Evolutionary conservation across 768 basidiomycete genomes (phyloP), one percentile per base, ranked within the genome.

Genomic region (Saitozyma sp.): DNA sequence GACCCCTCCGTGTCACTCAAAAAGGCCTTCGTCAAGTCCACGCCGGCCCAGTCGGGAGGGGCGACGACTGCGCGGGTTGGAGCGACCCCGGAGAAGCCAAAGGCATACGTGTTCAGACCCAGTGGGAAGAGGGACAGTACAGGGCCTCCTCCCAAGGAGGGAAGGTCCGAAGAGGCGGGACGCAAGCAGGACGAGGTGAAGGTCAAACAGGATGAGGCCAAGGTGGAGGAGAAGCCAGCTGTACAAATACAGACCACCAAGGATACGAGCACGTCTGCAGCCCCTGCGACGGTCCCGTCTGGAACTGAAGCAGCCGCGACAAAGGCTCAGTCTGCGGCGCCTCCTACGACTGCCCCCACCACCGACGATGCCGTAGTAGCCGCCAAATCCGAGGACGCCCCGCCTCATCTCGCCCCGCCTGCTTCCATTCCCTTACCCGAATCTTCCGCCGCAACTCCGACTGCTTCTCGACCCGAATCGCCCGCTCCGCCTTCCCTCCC

Each of bases 1-100:
- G 74, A 76, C 57, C 74, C 74, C 6, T 63, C 62, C 45, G 55
- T 66, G 14, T 66, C 70, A 9, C 65, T 73, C 42, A 76, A 76
- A 42, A 66, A 71, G 57, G 74, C 74, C 17, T 76, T 76, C 56
- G 71, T 73, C 54, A 76, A 73, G 55, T 69, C 74, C 9, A 40
- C 62, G 11, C 67, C 69, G 17, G 51, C 40, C 37, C 54, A 40
- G 40, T 13, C 37, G 50, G 29, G 49, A 10, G 19, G 42, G 2
- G 14, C 59, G 2, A 61, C 37, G 19, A 14, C 53, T 17, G 42
- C 6, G 9, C 13, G 20, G 46, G 54, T 6, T 7, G 61, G 48
- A 9, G 19, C 48, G 19, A 51, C 60, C 16, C 53, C 63, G 11
- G 62, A 62, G 50, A 68, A 66, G 61, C 11, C 60, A 0, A 67